A percentile compares a stretch with the other conserved stretches of the same genome.
These are phyloP conservation scores for Zarea fungicola DNA, from an alignment of 2,329 filamentous ascomycete species.

Conservation along the genomic window DNA sequence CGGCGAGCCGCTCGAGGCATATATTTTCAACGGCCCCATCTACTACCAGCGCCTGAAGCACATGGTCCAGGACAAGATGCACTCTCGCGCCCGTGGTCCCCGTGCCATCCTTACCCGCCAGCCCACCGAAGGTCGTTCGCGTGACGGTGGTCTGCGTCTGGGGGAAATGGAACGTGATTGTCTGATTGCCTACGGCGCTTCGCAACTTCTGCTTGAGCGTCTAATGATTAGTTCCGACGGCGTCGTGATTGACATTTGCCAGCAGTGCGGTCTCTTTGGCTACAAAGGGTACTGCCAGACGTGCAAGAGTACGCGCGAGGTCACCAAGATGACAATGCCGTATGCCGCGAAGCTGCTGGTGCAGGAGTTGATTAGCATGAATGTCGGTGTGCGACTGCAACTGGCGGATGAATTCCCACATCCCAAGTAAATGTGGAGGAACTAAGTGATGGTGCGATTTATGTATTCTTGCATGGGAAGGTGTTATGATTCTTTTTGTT, in stretches of 20 bases:
- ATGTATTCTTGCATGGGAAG: too few relatives aligned
- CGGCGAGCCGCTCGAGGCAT: conserved; percentile 86
- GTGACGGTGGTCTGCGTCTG: conserved; percentile 85
- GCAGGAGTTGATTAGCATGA: conserved; percentile 97
- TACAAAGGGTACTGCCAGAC: conserved; percentile 93
- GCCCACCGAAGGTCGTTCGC: conserved; percentile 89
- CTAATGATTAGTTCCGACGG: conserved; percentile 93
- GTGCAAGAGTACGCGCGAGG: conserved; percentile 76
- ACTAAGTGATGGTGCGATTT: background rate
- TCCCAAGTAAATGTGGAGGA: conserved; percentile 34
- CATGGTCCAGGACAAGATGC: conserved; percentile 99
- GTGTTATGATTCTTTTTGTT: background rate
- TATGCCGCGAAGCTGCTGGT: conserved; percentile 95
- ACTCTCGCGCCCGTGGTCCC: conserved; percentile 85
- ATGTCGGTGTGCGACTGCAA: conserved; percentile 88
- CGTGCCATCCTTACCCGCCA: conserved; percentile 89
- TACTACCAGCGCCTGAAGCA: conserved; percentile 99
- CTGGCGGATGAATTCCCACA: conserved; percentile 90
- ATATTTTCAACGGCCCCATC: conserved; percentile 97
- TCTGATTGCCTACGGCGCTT: conserved; percentile 92
- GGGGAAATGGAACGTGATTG: conserved; percentile 99
- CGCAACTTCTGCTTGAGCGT: conserved; percentile 83
- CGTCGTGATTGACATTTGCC: conserved; percentile 88
- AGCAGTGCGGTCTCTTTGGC: conserved; percentile 89
- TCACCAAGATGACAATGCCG: conserved; percentile 92